These are phyloP conservation scores for Anthracocystis setariae DNA, from an alignment of 1,284 basidiomycete genomes.

Conservation along the genomic window DNA sequence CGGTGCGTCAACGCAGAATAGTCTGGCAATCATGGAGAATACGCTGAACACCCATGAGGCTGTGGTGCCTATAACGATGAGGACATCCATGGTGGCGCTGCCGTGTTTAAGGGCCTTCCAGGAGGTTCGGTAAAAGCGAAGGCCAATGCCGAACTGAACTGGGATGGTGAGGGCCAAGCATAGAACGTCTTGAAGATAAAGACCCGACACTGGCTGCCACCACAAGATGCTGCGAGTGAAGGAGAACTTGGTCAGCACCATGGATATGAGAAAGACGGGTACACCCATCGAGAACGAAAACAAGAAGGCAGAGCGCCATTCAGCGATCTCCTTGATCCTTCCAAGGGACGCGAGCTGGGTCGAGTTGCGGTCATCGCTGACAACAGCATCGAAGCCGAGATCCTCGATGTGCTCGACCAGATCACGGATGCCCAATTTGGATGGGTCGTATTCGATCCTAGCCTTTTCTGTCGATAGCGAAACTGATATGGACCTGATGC, in stretches of 20 bases:
- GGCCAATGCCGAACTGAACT: slow-evolving; percentile 90
- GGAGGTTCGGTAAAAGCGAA: slow-evolving; percentile 86
- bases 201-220: slow-evolving; percentile 56
- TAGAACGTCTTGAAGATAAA: slow-evolving; percentile 87
- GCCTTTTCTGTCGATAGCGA: slow-evolving; percentile 60
- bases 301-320: slow-evolving; percentile 86
- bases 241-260: slow-evolving; percentile 77
- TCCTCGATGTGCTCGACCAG: slow-evolving; percentile 72
- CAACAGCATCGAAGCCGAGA: slow-evolving; percentile 87
- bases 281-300: slow-evolving; percentile 82
- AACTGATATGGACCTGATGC: slow-evolving; percentile 53
- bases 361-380: slow-evolving; percentile 80
- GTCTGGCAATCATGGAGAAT: slow-evolving; percentile 72
- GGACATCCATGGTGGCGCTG: slow-evolving; percentile 88
- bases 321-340: slow-evolving; percentile 87
- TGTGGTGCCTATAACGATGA: slow-evolving; percentile 93
- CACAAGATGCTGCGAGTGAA: slow-evolving; percentile 68
- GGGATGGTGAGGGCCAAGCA: slow-evolving; percentile 86
- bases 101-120: slow-evolving; percentile 90
- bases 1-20: slow-evolving; percentile 47
- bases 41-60: slow-evolving; percentile 92
- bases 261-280: slow-evolving; percentile 90
- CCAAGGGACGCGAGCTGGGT: slow-evolving; percentile 91
- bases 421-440: slow-evolving; percentile 50
- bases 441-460: slow-evolving; percentile 52